Conservation (phyloP, 2,329 filamentous ascomycete species). For the Fusarium chaquense region DNA sequence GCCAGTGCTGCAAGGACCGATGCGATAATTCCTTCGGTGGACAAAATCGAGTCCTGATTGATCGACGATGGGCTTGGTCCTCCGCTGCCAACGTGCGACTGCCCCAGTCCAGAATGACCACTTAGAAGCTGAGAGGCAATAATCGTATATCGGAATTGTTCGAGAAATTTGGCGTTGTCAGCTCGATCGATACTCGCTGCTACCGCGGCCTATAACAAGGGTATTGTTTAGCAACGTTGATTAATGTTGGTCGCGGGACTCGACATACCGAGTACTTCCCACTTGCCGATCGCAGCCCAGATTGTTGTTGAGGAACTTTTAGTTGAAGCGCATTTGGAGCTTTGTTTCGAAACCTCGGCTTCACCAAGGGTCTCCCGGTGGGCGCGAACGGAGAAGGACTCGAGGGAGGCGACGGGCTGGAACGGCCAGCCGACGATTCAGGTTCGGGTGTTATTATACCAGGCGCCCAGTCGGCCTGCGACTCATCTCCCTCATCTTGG, state of each 20-base stretch:
- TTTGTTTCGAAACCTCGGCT: slow-evolving; percentile 65
- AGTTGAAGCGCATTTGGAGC: slow-evolving; percentile 59
- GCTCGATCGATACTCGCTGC: slow-evolving; percentile 78
- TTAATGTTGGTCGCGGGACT: not conserved
- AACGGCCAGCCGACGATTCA: slow-evolving; percentile 49
- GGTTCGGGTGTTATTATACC: slow-evolving; percentile 53
- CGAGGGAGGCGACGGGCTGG: slow-evolving; percentile 60
- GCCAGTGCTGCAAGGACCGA: slow-evolving; percentile 65
- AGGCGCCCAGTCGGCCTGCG: slow-evolving; percentile 61
- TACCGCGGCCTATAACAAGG: slow-evolving; percentile 68
- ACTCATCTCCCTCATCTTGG: slow-evolving; percentile 62
- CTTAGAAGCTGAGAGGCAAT: slow-evolving; percentile 90
- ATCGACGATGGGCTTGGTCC: slow-evolving; percentile 25
- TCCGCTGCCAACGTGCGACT: slow-evolving; percentile 45
- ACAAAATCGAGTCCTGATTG: slow-evolving; percentile 50
- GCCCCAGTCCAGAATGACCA: slow-evolving; percentile 68
- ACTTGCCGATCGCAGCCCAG: slow-evolving; percentile 60
- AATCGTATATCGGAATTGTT: slow-evolving; percentile 93
- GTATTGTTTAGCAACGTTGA: slow-evolving; percentile 20
- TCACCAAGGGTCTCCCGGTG: slow-evolving; percentile 66
- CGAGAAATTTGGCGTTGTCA: slow-evolving; percentile 87
- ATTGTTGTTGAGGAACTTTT: slow-evolving; percentile 52
- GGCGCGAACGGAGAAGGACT: slow-evolving; percentile 68
- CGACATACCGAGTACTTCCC: slow-evolving; percentile 65
- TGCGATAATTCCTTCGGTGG: slow-evolving; percentile 64